Evolutionary conservation across 2,329 filamentous ascomycete species (phyloP).

Genomic region (Mycosphaerelloides madeirae): DNA sequence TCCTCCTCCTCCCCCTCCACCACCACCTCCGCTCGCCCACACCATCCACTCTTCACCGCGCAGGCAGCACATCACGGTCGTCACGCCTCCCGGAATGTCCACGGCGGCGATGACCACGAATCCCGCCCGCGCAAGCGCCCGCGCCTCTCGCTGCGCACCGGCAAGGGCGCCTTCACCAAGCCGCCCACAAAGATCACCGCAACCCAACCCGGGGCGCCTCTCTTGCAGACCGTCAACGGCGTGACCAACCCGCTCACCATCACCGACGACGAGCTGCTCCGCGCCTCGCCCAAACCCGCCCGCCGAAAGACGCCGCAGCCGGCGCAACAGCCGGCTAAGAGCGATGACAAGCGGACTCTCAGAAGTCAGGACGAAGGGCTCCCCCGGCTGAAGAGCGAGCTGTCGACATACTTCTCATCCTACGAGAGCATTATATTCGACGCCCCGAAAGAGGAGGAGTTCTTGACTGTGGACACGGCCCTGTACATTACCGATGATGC

Average conservation of each 20-base stretch:
- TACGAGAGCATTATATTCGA: slow-evolving; percentile 93
- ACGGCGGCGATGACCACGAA: slow-evolving; percentile 21
- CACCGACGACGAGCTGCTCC: slow-evolving; percentile 18
- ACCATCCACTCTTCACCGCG: too few relatives aligned
- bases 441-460: slow-evolving; percentile 72
- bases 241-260: slow-evolving; percentile 32
- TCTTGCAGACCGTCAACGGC: slow-evolving; percentile 42
- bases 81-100: background rate
- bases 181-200: slow-evolving; percentile 42
- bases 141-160: slow-evolving; percentile 24
- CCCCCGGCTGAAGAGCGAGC: slow-evolving; percentile 81
- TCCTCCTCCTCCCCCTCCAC: background rate
- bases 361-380: slow-evolving; percentile 73
- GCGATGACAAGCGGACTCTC: slow-evolving; percentile 66
- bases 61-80: too few relatives aligned
- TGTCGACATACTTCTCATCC: slow-evolving; percentile 85
- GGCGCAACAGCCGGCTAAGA: slow-evolving; percentile 22
- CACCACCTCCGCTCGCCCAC: too few relatives aligned
- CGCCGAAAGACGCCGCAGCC: slow-evolving; percentile 13
- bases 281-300: slow-evolving; percentile 9
- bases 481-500: slow-evolving; percentile 30
- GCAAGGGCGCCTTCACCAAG: slow-evolving; percentile 18
- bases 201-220: slow-evolving; percentile 39
- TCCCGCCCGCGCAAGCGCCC: slow-evolving; percentile 22
- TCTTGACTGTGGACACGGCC: slow-evolving; percentile 25